phyloP scores from a whole-genome alignment of 1,139 yeast genomes.

The Debaryomyces psychrophilus region DNA sequence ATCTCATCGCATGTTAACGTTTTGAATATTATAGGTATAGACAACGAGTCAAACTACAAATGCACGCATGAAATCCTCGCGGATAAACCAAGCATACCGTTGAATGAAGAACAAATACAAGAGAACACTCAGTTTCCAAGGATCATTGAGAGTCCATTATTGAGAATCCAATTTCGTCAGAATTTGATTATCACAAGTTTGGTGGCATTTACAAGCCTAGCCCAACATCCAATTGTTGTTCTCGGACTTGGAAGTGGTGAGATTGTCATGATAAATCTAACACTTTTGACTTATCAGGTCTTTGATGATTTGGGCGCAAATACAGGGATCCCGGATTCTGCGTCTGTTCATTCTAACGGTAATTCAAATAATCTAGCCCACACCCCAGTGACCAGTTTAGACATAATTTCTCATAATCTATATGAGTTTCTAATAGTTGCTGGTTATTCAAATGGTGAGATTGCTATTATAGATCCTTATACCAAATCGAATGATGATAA shows the following conservation, averaged over 20 bases:
- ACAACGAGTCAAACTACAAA: constrained; percentile 25
- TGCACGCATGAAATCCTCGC: constrained; percentile 26
- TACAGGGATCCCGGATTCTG: constrained; percentile 13
- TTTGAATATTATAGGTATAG: constrained; percentile 40
- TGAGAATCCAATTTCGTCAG: constrained; percentile 35
- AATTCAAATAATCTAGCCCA: constrained; percentile 15
- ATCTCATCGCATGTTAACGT: constrained; percentile 42
- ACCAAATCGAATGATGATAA: constrained; percentile 17
- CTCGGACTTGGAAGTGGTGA: constrained; percentile 46
- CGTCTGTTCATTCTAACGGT: constrained; percentile 14
- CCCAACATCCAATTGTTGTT: constrained; percentile 30
- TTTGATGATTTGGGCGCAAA: constrained; percentile 29
- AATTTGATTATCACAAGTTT: constrained; percentile 33
- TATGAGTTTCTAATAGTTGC: constrained; percentile 39
- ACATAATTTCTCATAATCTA: constrained; percentile 33
- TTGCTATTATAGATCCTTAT: constrained; percentile 38
- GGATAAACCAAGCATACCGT: constrained; percentile 28
- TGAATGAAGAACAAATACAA: constrained; percentile 17
- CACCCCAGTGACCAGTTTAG: constrained; percentile 38
- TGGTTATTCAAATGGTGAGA: constrained; percentile 49
- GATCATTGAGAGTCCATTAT: constrained; percentile 36
- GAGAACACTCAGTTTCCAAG: constrained; percentile 21
- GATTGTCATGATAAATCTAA: constrained; percentile 33
- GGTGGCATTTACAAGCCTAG: constrained; percentile 26
- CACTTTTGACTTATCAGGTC: constrained; percentile 30